Conservation (phyloP, 179 eudicot genomes). For the Corrigiola litoralis region DNA sequence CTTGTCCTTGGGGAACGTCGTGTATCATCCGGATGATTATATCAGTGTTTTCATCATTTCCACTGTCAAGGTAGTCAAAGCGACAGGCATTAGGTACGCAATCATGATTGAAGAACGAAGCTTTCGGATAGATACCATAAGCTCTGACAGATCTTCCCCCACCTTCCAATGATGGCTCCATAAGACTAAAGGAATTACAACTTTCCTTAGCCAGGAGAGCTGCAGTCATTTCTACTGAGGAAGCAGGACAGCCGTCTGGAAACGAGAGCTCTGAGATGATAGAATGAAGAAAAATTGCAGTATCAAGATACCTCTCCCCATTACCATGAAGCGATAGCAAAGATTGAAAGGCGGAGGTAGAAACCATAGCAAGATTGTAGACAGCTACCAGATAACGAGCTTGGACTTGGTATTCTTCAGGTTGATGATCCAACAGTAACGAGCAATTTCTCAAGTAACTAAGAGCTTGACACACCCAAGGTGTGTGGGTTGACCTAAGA, state of each 20-base stretch:
- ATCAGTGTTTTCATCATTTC: slow-evolving; percentile 31
- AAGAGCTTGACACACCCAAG: slow-evolving; percentile 62
- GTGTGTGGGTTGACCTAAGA: slow-evolving; percentile 47
- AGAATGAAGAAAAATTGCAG: slow-evolving; percentile 44
- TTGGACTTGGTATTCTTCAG: slow-evolving; percentile 50
- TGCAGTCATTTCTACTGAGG: slow-evolving; percentile 38
- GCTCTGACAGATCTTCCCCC: slow-evolving; percentile 67
- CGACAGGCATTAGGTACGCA: slow-evolving; percentile 92
- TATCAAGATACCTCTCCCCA: slow-evolving; percentile 15
- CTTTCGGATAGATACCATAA: slow-evolving; percentile 71
- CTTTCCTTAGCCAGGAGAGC: slow-evolving; percentile 69
- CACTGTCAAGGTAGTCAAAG: slow-evolving; percentile 68
- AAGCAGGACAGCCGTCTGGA: slow-evolving; percentile 27
- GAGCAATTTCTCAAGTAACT: slow-evolving; percentile 29
- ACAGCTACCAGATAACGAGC: slow-evolving; percentile 66
- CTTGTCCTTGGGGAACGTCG: slow-evolving; percentile 63
- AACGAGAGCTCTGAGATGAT: slow-evolving; percentile 38
- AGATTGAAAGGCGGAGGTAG: slow-evolving; percentile 40
- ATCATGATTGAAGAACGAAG: slow-evolving; percentile 81
- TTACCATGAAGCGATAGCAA: slow-evolving; percentile 64
- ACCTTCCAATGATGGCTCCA: slow-evolving; percentile 51
- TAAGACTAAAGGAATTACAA: slow-evolving; percentile 69
- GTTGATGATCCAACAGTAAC: slow-evolving; percentile 26
- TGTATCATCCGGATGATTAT: slow-evolving; percentile 55
- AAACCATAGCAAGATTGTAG: slow-evolving; percentile 51